phyloP scores from a whole-genome alignment of 2,329 filamentous ascomycete genomes.

The Aureobasidium namibiae region DNA sequence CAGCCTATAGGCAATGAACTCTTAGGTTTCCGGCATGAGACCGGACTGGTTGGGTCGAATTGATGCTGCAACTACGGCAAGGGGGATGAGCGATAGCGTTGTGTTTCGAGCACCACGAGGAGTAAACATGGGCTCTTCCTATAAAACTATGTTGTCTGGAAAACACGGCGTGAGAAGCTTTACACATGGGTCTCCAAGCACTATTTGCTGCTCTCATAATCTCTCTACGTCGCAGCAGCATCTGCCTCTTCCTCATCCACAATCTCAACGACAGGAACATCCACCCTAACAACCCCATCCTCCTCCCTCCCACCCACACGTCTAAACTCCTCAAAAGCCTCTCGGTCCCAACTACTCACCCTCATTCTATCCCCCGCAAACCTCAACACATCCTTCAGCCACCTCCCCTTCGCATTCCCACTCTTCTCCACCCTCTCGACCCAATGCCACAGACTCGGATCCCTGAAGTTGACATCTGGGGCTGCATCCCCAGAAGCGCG shows the following conservation, averaged over 20 bases:
- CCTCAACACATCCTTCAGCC: slow-evolving; percentile 24
- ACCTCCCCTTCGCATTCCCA: slow-evolving; percentile 22
- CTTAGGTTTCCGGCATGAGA: too few relatives aligned
- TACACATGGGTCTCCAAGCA: too few relatives aligned
- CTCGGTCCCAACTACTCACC: not conserved
- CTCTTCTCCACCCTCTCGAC: slow-evolving; percentile 21
- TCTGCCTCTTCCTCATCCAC: not conserved
- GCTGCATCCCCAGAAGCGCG: not conserved
- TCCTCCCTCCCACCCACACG: not conserved
- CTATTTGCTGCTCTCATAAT: too few relatives aligned
- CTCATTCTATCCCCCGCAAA: not conserved
- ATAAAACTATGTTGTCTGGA: too few relatives aligned
- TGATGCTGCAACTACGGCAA: too few relatives aligned
- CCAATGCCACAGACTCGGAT: slow-evolving; percentile 28
- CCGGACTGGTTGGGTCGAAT: too few relatives aligned
- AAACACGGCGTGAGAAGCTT: too few relatives aligned
- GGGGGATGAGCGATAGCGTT: too few relatives aligned
- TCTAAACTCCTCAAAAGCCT: slow-evolving; percentile 7
- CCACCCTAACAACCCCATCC: slow-evolving; percentile 13
- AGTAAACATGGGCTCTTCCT: too few relatives aligned
- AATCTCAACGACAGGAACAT: not conserved
- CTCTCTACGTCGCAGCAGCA: not conserved
- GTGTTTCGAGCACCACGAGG: too few relatives aligned
- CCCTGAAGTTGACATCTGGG: slow-evolving; percentile 23
- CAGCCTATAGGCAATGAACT: too few relatives aligned